A percentile compares a stretch with the other conserved stretches of the same genome.
These are phyloP conservation scores for Canavalia gladiata DNA, from an alignment of 306 rosid genomes.

Conservation along the genomic window DNA sequence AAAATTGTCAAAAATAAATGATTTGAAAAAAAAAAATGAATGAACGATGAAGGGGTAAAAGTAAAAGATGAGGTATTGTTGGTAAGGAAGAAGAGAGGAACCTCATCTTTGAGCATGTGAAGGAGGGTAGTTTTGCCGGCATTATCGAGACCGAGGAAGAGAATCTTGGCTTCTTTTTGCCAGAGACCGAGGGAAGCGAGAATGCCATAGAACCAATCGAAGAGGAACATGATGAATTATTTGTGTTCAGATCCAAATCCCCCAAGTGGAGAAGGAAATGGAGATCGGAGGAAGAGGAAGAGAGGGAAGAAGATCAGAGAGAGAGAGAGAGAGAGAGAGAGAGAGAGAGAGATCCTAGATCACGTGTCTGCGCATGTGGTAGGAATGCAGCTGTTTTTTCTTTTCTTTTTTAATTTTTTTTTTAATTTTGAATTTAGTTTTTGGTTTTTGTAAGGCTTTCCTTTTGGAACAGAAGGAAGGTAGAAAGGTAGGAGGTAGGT, in stretches of 20 bases:
- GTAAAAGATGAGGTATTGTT: background rate
- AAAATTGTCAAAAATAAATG: background rate
- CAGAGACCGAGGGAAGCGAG: conserved; percentile 83
- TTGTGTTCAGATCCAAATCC: conserved; percentile 42
- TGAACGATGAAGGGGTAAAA: background rate
- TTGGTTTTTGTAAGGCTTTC: no score
- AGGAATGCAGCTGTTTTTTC: conserved; percentile 15
- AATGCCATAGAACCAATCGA: conserved; percentile 91
- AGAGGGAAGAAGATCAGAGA: conserved; percentile 38
- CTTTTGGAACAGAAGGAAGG: no score
- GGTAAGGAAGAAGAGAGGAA: background rate
- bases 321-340: conserved; percentile 41
- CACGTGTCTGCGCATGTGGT: conserved; percentile 37
- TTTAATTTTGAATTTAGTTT: background rate
- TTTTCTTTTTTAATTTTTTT: background rate
- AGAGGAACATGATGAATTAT: conserved; percentile 59
- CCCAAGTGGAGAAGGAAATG: background rate
- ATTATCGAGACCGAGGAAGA: conserved; percentile 86
- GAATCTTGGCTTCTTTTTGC: conserved; percentile 90
- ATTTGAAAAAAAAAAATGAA: background rate
- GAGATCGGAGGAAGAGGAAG: conserved; percentile 49
- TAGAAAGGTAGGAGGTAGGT: no score
- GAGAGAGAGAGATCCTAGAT: conserved; percentile 48
- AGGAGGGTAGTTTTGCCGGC: conserved; percentile 93
- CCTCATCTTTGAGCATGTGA: conserved; percentile 93